Conservation (phyloP, 805 yeast genomes). For the Candida saitoana region DNA sequence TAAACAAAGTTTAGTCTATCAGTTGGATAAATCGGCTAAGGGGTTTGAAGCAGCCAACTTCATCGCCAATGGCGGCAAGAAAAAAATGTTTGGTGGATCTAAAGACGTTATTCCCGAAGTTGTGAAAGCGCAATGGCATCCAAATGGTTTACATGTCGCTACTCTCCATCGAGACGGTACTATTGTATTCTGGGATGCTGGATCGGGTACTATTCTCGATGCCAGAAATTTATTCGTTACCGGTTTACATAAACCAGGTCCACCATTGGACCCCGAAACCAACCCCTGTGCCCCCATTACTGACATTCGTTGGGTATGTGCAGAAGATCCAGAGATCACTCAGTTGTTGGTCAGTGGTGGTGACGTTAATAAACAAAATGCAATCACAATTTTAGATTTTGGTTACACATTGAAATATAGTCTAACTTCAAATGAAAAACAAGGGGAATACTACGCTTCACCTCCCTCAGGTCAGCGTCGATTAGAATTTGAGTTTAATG, state of each 20-base stretch:
- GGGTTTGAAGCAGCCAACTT: conserved; percentile 42
- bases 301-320: conserved; percentile 73
- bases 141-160: conserved; percentile 82
- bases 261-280: conserved; percentile 16
- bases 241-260: conserved; percentile 54
- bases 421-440: conserved; percentile 76
- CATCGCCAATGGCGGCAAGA: conserved; percentile 36
- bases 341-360: conserved; percentile 70
- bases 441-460: conserved; percentile 70
- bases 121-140: conserved; percentile 73
- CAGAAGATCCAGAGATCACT: conserved; percentile 74
- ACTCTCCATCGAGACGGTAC: conserved; percentile 81
- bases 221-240: conserved; percentile 71
- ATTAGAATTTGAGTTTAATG: conserved; percentile 22
- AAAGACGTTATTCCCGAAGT: conserved; percentile 31
- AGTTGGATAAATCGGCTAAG: conserved; percentile 61
- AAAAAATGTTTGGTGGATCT: conserved; percentile 37
- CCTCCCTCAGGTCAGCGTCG: conserved; percentile 44
- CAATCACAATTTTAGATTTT: conserved; percentile 58
- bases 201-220: conserved; percentile 65
- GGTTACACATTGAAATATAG: conserved; percentile 78
- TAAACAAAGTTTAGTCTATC: conserved; percentile 56
- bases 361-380: conserved; percentile 34
- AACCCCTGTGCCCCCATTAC: conserved; percentile 40
- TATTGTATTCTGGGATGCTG: conserved; percentile 88